Base-by-base conservation (phyloP, 495 filamentous ascomycete species). In the Podospora bellae-mahoneyi region DNA sequence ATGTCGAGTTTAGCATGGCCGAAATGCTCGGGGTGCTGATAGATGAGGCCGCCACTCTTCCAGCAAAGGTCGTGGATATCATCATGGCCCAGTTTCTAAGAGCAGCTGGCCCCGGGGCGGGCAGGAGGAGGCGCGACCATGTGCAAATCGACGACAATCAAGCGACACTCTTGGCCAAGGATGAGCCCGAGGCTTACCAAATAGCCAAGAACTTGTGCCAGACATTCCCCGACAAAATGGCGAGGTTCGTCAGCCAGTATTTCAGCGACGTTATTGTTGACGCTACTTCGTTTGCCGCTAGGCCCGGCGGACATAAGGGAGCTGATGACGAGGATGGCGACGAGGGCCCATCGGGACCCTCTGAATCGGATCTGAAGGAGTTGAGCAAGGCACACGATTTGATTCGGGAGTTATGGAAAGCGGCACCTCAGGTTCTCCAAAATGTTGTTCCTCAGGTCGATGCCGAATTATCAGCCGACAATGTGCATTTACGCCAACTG, bases 261-360 rank as follows among this genome's bases (percentile, higher is more conserved):
- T 99, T 99, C 78, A 95, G 93, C 77, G 92, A 97, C 67, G 92
- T 98, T 26, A 94, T 99, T 64, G 87, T 97, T 59, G 92, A 97
- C 72, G 89, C 91, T 15, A 92, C 94, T 0, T 84, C 87, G 2
- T 82, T 80, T 54, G 78, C 74, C 18, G 79, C 81, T 1, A 80
- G 81, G 55, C 70, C 77, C 5, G 79, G 90, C 83, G 81, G 80
- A 44, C 78, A 82, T 73, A 77, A 66, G 60, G 83, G 79, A 56
- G 83, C 82, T 56, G 84, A 87, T 7, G 91, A 90, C 64, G 90
- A 91, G 23, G 92, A 94, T 57, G 92, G 95, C 60, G 91, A 92
- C 54, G 84, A 86, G 9, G 81, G 70, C 16, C 77, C 81, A 5
- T 76, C 79, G 54, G 88, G 87, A 6, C 89, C 90, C 9, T 89